These are phyloP conservation scores for Cercophora samala DNA, from an alignment of 495 filamentous ascomycete genomes.

Conservation along the genomic window DNA sequence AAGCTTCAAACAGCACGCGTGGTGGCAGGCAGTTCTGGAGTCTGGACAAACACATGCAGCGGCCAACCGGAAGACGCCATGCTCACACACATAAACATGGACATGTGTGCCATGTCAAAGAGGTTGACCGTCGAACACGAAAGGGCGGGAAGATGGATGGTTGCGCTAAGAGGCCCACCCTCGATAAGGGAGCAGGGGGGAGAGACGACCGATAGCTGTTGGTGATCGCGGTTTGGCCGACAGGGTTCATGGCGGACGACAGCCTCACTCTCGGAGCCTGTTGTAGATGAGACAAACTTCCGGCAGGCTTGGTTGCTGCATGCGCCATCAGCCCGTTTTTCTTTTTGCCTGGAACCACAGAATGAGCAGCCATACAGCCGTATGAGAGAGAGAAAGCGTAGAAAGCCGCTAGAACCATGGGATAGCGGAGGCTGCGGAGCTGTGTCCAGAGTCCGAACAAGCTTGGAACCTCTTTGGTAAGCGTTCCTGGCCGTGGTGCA, in stretches of 20 bases:
- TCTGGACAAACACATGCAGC: background rate
- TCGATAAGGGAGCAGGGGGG: background rate
- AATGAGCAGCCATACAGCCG: background rate
- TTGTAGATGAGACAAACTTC: background rate
- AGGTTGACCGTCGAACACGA: background rate
- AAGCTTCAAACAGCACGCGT: slow-evolving; percentile 3
- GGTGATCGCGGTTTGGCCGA: background rate
- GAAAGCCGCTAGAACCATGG: background rate
- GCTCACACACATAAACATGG: slow-evolving; percentile 3
- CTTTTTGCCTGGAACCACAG: background rate
- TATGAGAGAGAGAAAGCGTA: background rate
- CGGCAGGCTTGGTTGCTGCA: background rate
- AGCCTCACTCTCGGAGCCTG: slow-evolving; percentile 6
- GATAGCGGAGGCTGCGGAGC: background rate
- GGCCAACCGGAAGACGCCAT: background rate
- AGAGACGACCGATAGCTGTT: background rate
- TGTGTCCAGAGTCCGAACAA: background rate
- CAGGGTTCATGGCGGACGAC: background rate
- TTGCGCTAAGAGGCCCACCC: background rate
- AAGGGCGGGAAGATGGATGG: background rate
- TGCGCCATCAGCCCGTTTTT: background rate
- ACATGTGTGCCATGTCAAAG: background rate
- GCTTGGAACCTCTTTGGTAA: slow-evolving; percentile 8
- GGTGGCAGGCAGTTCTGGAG: slow-evolving; percentile 1
- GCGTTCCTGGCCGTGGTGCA: slow-evolving; percentile 19